Percentiles rank a stretch among this genome's conserved stretches.
Evolutionary conservation across 2,329 filamentous ascomycete species (phyloP).

Genomic region (Blastomyces gilchristii): DNA sequence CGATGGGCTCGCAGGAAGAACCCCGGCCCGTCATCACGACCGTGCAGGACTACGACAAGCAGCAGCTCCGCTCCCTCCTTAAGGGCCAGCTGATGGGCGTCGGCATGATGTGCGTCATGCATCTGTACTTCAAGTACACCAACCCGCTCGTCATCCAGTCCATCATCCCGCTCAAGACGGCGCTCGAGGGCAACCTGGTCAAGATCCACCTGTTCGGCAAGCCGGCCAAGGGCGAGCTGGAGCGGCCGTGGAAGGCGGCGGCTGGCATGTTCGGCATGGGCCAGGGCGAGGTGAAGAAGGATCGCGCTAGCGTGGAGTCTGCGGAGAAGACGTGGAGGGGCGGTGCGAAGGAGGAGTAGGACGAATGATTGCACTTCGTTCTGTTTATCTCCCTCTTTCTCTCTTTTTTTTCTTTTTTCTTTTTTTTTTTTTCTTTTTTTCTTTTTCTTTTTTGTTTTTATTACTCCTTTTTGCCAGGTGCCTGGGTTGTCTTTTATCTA

Average conservation of each 20-base stretch:
- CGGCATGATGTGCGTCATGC: slow-evolving; percentile 98
- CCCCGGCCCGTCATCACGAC: slow-evolving; percentile 95
- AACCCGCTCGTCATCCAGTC: slow-evolving; percentile 98
- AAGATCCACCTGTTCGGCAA: slow-evolving; percentile 91
- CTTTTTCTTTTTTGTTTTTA: no score
- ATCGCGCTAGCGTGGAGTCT: slow-evolving; percentile 62
- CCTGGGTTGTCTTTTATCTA: no score
- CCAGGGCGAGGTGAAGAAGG: slow-evolving; percentile 64
- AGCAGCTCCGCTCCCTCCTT: slow-evolving; percentile 74
- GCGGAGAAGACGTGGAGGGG: slow-evolving; percentile 42
- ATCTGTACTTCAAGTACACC: slow-evolving; percentile 98
- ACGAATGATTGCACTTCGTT: no score
- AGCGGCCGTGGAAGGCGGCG: slow-evolving; percentile 85
- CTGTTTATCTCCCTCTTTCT: no score
- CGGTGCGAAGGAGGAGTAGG: slow-evolving; percentile 43
- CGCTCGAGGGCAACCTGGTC: slow-evolving; percentile 87
- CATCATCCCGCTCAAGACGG: slow-evolving; percentile 94
- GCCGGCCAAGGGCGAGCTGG: slow-evolving; percentile 78
- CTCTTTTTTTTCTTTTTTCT: no score
- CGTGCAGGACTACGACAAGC: slow-evolving; percentile 84
- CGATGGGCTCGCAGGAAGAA: slow-evolving; percentile 88
- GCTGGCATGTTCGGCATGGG: slow-evolving; percentile 73
- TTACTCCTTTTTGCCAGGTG: no score
- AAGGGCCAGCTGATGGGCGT: slow-evolving; percentile 91
- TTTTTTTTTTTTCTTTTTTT: no score